These are phyloP conservation scores for Talaromyces ruber DNA, from an alignment of 495 filamentous ascomycete genomes.

Conservation along the genomic window DNA sequence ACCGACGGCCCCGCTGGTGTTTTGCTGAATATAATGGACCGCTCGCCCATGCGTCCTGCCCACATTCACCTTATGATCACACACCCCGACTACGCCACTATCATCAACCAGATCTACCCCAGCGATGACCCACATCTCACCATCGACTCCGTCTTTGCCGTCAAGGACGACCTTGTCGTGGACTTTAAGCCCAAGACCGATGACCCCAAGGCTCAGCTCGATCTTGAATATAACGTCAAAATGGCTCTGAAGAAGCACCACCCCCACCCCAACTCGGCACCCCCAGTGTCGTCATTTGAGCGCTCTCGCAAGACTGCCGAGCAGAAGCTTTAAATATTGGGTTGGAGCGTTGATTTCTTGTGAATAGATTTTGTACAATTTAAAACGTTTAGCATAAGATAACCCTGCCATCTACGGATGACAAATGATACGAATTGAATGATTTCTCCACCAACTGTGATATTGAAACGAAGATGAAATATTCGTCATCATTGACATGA, in stretches of 20 bases:
- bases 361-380: background rate
- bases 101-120: conserved; percentile 59
- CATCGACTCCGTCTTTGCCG: conserved; percentile 58
- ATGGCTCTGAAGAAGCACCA: conserved; percentile 42
- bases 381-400: background rate
- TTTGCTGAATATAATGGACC: conserved; percentile 63
- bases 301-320: conserved; percentile 11
- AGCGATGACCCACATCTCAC: conserved; percentile 50
- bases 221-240: conserved; percentile 37
- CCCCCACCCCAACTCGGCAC: conserved; percentile 38
- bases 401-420: background rate
- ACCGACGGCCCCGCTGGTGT: conserved; percentile 65
- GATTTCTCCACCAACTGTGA: background rate
- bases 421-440: background rate
- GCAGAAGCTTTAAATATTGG: background rate
- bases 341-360: background rate
- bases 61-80: conserved; percentile 44
- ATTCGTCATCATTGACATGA: background rate
- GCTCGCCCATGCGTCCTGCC: conserved; percentile 46
- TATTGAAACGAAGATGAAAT: background rate
- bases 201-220: conserved; percentile 37
- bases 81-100: conserved; percentile 39
- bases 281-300: conserved; percentile 38
- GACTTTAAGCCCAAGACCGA: conserved; percentile 48
- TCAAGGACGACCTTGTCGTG: conserved; percentile 57